Evolutionary conservation across 495 filamentous ascomycete species (phyloP), one percentile per base, ranked within the genome.

Genomic region (Hypomontagnella monticulosa): DNA sequence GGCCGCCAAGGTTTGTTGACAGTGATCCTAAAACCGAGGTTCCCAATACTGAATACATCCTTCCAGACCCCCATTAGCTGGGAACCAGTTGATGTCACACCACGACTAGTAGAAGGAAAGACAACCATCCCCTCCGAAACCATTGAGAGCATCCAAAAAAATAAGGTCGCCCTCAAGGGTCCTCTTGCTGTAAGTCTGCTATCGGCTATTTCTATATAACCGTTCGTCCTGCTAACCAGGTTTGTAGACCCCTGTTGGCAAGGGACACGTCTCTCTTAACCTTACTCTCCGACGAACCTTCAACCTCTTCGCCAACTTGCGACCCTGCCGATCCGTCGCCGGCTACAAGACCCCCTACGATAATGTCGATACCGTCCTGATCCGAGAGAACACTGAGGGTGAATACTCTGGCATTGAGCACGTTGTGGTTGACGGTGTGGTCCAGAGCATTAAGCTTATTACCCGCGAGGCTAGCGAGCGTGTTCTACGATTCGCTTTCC

Each of bases 391-490:
- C 87, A 99, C 96, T 67, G 95, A 99, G 85, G 95, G 95, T 79
- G 95, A 99, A 85, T 99, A 99, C 86, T 97, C 93, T 16, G 96
- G 95, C 44, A 98, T 99, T 73, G 95, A 99, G 86, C 95, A 99
- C 81, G 90, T 97, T 51, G 96, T 98, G 50, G 91, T 99, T 19
- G 93, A 97, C 68, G 95, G 95, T 71, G 95, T 99, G 57, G 95
- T 99, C 3, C 96, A 99, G 85, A 92, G 88, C 84, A 98, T 99
- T 83, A 99, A 99, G 86, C 89, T 99, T 70, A 98, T 99, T 81
- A 99, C 95, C 61, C 83, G 86, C 44, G 92, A 92, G 66, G 96
- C 96, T 50, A 92, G 87, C 69, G 95, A 99, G 87, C 87, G 95
- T 61, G 96, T 99, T 38, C 86, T 97, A 36, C 87, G 92, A 65